Base-by-base conservation (phyloP, 2,329 filamentous ascomycete genomes). In the Alternaria sp. region DNA sequence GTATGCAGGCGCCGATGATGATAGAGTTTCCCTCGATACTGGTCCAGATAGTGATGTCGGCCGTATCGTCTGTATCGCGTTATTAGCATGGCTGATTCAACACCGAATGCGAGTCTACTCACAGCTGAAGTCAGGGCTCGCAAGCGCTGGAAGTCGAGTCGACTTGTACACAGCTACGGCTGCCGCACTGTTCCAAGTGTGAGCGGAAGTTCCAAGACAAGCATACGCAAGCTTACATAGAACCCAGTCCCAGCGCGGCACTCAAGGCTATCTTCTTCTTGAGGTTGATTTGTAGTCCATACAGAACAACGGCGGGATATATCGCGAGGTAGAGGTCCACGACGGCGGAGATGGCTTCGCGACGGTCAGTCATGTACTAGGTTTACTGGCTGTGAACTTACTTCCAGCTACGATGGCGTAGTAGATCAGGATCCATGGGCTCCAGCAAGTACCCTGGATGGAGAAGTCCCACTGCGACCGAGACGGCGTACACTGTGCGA, bases 1-100 rank as follows among this genome's bases (percentile, higher is more conserved):
- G 54, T 49, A 57, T 57, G 44, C 44, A 50, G 36, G 54, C 54
- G 25, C 13, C 54, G 54, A 57, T 57, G 44, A 57, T 57, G 54
- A 50, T 57, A 11, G 19, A 15, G 32, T 57, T 57, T 17, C 54
- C 54, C 30, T 57, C 44, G 3, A 50, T 57, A 28, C 54, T 57
- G n/a, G 54, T 57, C 54, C 44, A 57, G 26, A 57, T n/a, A 9
- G 54, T 57, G 11, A 57, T 57, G 26, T 49, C 46, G 32, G 55
- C 21, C 21, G n/a, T 26, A 21, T 51, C 12, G 36, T 51, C 28
- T 44, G 49, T 13, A 15, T 15, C 2, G 12, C 13, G 17, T 11
- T 19, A 2, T 51, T 9, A 51, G 47, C 12, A 32, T 21, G 17
- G 13, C 12, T 21, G 6, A 6, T 21, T 30, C 32, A 28, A 21